Evolutionary conservation across 1,139 yeast genomes (phyloP).

Genomic region (Blastobotrys ciferrii): DNA sequence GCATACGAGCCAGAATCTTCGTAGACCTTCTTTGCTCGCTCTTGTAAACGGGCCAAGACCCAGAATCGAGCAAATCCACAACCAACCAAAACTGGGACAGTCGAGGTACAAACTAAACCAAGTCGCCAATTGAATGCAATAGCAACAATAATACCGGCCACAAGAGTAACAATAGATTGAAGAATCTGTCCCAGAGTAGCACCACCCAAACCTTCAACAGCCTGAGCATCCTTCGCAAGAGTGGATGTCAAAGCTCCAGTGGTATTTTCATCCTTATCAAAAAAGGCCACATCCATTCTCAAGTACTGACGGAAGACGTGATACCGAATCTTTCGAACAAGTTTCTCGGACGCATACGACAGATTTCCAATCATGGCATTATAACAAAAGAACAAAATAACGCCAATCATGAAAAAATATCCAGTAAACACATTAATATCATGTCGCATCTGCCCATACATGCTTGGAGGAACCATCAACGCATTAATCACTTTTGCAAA

Average conservation of each 20-base stretch:
- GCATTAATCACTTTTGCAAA: constrained; percentile 40
- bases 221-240: constrained; percentile 78
- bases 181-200: constrained; percentile 77
- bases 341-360: constrained; percentile 31
- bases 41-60: constrained; percentile 72
- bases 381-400: constrained; percentile 35
- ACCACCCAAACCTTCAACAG: constrained; percentile 81
- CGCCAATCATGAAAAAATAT: constrained; percentile 42
- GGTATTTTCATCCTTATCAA: constrained; percentile 57
- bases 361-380: constrained; percentile 34
- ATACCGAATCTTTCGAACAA: constrained; percentile 36
- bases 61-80: constrained; percentile 74
- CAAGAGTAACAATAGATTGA: constrained; percentile 69
- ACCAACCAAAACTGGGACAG: constrained; percentile 69
- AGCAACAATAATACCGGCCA: constrained; percentile 70
- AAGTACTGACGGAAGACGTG: constrained; percentile 40
- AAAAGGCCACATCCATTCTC: constrained; percentile 80
- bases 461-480: constrained; percentile 36
- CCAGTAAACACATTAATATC: constrained; percentile 39
- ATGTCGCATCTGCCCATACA: constrained; percentile 36
- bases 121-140: constrained; percentile 64
- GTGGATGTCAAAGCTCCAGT: constrained; percentile 83
- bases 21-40: constrained; percentile 40
- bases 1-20: constrained; percentile 40
- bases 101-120: constrained; percentile 57